Evolutionary conservation across 2,329 filamentous ascomycete genomes (phyloP), one percentile per base, ranked within the genome.

Genomic region (Aspergillus terreus): DNA sequence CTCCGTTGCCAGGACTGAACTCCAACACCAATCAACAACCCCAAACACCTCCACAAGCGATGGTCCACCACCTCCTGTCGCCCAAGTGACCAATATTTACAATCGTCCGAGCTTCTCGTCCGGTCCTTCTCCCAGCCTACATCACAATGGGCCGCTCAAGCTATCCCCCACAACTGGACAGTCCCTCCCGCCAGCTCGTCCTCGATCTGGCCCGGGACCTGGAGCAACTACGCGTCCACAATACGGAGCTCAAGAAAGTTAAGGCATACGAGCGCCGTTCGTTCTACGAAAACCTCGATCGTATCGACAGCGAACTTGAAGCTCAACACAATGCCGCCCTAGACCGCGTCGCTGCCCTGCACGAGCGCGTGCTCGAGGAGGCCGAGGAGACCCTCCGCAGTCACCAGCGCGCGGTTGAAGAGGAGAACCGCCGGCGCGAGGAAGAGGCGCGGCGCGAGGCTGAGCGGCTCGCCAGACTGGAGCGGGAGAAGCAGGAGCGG

Each of bases 321-420:
- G 74, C 80, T 46, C 77, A 76, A 50, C 86, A 90, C 64, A 78
- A 80, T 52, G 80, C 84, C 59, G 86, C 86, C 12, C 78, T 92
- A 14, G 81, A 81, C 43, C 80, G 81, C 44, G 86, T 86, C 4
- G 82, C 82, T 45, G 76, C 77, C 12, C 81, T 86, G 62, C 88
- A 91, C 66, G 81, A 87, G 35, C 78, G 81, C 25, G 80, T 92
- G 10, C 78, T 77, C 43, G 71, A 76, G 47, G 75, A 78, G 46
- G 82, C 82, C 3, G 76, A 82, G 61, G 73, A 77, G 17, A 78
- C 76, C 15, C 60, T 81, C n/a, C 70, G 79, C 38, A 71, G 74
- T n/a, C 69, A 81, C 52, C 64, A 71, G 63, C 59, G 65, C 58
- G 62, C 68, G 50, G 65, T 72, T 54, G 65, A 72, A 60, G 64